A percentile compares a stretch with the other conserved stretches of the same genome.
These are phyloP conservation scores for Lactarius deliciosus DNA, from an alignment of 768 basidiomycete species.

Conservation along the genomic window DNA sequence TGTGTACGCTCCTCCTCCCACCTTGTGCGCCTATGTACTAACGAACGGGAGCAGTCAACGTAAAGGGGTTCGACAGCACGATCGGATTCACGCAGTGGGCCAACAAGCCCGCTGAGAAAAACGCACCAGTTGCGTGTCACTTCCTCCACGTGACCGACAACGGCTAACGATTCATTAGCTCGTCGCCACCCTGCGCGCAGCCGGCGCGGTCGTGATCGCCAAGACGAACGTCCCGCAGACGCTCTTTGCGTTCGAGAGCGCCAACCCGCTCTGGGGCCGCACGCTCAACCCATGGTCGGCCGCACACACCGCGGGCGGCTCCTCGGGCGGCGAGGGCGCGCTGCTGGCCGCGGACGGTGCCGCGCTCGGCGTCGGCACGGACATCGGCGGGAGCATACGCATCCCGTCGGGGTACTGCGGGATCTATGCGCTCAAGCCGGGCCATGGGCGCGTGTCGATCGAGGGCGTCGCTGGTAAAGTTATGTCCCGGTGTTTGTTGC, in stretches of 20 bases:
- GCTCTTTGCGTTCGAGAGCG: slow-evolving; percentile 80
- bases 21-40: too few relatives aligned
- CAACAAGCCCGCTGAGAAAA: slow-evolving; percentile 54
- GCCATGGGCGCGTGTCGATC: slow-evolving; percentile 51
- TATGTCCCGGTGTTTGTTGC: background rate
- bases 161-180: slow-evolving; percentile 41
- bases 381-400: slow-evolving; percentile 79
- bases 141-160: background rate
- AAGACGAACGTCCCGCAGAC: slow-evolving; percentile 95
- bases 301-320: slow-evolving; percentile 33
- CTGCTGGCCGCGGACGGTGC: slow-evolving; percentile 79
- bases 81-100: slow-evolving; percentile 76
- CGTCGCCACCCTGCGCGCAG: slow-evolving; percentile 53
- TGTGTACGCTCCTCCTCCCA: slow-evolving; percentile 43
- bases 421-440: slow-evolving; percentile 75
- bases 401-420: slow-evolving; percentile 82
- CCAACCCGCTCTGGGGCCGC: slow-evolving; percentile 75
- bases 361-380: slow-evolving; percentile 74
- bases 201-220: slow-evolving; percentile 84
- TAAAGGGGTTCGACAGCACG: slow-evolving; percentile 62
- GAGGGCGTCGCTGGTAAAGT: slow-evolving; percentile 47
- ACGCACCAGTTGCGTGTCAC: slow-evolving; percentile 57
- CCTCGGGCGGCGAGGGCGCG: slow-evolving; percentile 55
- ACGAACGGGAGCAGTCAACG: slow-evolving; percentile 45
- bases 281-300: slow-evolving; percentile 65